These are phyloP conservation scores for Solanum chiquidenum DNA, from an alignment of 257 asterid species.

Conservation along the genomic window DNA sequence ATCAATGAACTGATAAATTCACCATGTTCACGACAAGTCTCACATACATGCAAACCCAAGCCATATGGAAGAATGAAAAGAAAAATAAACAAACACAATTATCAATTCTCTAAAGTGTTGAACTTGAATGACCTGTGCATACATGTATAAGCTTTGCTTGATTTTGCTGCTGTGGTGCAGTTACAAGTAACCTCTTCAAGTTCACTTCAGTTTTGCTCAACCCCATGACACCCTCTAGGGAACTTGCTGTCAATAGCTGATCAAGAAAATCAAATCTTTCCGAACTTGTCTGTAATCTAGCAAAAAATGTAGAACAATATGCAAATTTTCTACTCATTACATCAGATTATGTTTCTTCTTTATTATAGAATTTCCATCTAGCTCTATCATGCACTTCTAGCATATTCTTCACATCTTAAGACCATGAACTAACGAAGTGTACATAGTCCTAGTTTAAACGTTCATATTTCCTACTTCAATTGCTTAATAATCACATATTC, in stretches of 20 bases:
- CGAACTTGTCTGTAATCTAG: neutral
- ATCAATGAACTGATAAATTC: neutral
- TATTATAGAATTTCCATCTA: neutral
- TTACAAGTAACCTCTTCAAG: slow-evolving; percentile 66
- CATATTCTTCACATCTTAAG: neutral
- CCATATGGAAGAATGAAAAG: neutral
- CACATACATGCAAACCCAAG: neutral
- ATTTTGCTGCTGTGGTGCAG: slow-evolving; percentile 78
- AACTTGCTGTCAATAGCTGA: neutral
- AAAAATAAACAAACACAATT: neutral
- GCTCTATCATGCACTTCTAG: neutral
- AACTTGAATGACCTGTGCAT: slow-evolving; percentile 12
- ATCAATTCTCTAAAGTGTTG: neutral
- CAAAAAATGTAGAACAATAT: neutral
- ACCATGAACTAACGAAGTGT: neutral
- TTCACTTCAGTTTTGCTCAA: slow-evolving; percentile 76
- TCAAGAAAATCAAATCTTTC: neutral
- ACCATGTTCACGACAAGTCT: neutral
- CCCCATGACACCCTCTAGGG: slow-evolving; percentile 36
- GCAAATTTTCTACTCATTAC: neutral
- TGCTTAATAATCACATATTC: neutral
- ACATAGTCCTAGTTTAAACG: neutral
- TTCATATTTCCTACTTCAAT: neutral
- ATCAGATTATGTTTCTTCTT: neutral
- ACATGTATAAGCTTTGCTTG: slow-evolving; percentile 83